Percentiles rank a stretch among this genome's conserved stretches.
These are phyloP conservation scores for Basipetospora chlamydospora DNA, from an alignment of 2,329 filamentous ascomycete species.

Conservation along the genomic window DNA sequence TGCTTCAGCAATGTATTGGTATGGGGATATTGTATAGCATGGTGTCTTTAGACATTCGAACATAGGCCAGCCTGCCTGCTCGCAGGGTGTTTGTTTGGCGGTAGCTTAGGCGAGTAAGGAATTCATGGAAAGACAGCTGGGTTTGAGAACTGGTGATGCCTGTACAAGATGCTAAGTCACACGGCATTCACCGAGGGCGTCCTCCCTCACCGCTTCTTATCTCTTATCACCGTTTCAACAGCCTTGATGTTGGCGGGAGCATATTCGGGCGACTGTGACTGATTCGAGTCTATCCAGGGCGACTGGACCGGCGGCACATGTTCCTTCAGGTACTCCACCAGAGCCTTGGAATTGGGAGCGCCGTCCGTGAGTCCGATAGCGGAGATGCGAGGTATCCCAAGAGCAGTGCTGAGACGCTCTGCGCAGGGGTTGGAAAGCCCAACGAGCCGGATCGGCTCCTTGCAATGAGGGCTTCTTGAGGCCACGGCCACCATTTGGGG, in stretches of 20 bases:
- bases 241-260: conserved; percentile 18
- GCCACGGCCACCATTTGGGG: conserved; percentile 38
- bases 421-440: conserved; percentile 47
- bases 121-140: too few species aligned
- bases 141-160: too few species aligned
- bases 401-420: conserved; percentile 35
- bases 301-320: conserved; percentile 37
- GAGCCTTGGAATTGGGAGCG: conserved; percentile 39
- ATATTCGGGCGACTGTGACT: conserved; percentile 12
- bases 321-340: conserved; percentile 40
- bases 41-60: too few species aligned
- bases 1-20: too few species aligned
- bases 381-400: conserved; percentile 50
- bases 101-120: too few species aligned
- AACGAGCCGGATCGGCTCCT: conserved; percentile 38
- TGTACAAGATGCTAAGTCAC: too few species aligned
- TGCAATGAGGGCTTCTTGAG: conserved; percentile 23
- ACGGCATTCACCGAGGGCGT: too few species aligned
- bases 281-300: conserved; percentile 29
- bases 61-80: too few species aligned
- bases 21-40: too few species aligned
- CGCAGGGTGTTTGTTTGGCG: too few species aligned
- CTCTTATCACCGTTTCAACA: conserved; percentile 1
- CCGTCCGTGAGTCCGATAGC: conserved; percentile 43
- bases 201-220: background rate